Evolutionary conservation across 257 asterid genomes (phyloP).

Genomic region (Prunella vulgaris): DNA sequence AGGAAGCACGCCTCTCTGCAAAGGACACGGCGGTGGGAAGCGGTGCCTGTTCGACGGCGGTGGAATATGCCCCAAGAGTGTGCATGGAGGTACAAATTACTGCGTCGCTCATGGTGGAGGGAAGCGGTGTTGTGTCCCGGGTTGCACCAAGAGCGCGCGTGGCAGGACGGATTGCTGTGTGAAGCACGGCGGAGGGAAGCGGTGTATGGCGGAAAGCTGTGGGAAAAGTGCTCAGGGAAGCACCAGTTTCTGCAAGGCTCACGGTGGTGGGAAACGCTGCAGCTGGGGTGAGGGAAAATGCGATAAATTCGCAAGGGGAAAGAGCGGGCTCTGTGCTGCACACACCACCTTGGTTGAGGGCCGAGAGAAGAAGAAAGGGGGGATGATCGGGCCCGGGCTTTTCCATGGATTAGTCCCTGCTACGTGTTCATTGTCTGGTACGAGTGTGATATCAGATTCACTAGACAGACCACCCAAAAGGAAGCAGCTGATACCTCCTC

Average conservation of each 20-base stretch:
- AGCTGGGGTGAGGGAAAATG: slow-evolving; percentile 79
- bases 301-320: slow-evolving; percentile 87
- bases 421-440: slow-evolving; percentile 42
- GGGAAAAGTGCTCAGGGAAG: slow-evolving; percentile 94
- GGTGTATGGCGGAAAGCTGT: slow-evolving; percentile 64
- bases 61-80: slow-evolving; percentile 93
- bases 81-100: slow-evolving; percentile 86
- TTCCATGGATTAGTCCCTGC: slow-evolving; percentile 68
- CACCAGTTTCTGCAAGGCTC: slow-evolving; percentile 88
- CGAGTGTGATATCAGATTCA: slow-evolving; percentile 51
- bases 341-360: slow-evolving; percentile 64
- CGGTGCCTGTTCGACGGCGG: slow-evolving; percentile 85
- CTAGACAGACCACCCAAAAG: slow-evolving; percentile 39
- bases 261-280: slow-evolving; percentile 93
- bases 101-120: slow-evolving; percentile 98
- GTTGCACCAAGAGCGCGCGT: slow-evolving; percentile 84
- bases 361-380: slow-evolving; percentile 35
- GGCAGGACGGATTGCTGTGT: slow-evolving; percentile 91
- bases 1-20: slow-evolving; percentile 93
- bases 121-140: slow-evolving; percentile 65
- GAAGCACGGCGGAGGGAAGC: slow-evolving; percentile 84
- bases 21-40: slow-evolving; percentile 96
- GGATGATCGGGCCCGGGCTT: slow-evolving; percentile 74
- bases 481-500: slow-evolving; percentile 60
- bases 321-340: slow-evolving; percentile 82